A percentile compares a stretch with the other conserved stretches of the same genome.
phyloP scores from a whole-genome alignment of 2,329 filamentous ascomycete genomes.

The Colletotrichum chlorophyti region DNA sequence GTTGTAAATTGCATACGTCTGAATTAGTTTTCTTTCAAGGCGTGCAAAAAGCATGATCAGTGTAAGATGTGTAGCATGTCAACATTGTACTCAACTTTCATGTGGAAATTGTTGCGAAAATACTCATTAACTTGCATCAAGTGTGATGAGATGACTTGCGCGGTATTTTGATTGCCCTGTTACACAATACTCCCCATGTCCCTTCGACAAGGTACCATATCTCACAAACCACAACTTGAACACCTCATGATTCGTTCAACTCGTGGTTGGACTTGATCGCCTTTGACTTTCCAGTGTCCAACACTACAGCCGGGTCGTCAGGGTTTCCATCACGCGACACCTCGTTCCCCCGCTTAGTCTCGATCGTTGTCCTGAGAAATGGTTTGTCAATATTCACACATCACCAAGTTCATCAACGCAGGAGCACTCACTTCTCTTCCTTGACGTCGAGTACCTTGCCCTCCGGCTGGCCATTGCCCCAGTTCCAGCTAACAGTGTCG shows the following conservation, averaged over 20 bases:
- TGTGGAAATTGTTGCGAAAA: too few species aligned
- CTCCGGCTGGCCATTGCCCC: slow-evolving; percentile 49
- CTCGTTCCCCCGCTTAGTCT: slow-evolving; percentile 49
- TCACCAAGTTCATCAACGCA: too few species aligned
- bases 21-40: too few species aligned
- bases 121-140: too few species aligned
- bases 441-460: slow-evolving; percentile 54
- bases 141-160: too few species aligned
- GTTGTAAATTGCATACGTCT: too few species aligned
- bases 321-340: slow-evolving; percentile 47
- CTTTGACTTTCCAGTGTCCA: slow-evolving; percentile 46
- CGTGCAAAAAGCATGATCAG: too few species aligned
- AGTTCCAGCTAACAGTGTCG: slow-evolving; percentile 54
- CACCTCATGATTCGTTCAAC: slow-evolving; percentile 37
- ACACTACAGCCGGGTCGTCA: slow-evolving; percentile 50
- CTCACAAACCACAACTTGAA: too few species aligned
- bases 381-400: neutral
- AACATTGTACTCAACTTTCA: too few species aligned
- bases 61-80: too few species aligned
- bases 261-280: slow-evolving; percentile 49
- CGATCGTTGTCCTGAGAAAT: slow-evolving; percentile 41
- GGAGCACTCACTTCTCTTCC: slow-evolving; percentile 42
- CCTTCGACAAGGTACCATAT: slow-evolving; percentile 37
- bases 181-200: neutral
- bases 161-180: too few species aligned